Evolutionary conservation across 441 rosid genomes (phyloP).

Genomic region (Populus tomentosa): DNA sequence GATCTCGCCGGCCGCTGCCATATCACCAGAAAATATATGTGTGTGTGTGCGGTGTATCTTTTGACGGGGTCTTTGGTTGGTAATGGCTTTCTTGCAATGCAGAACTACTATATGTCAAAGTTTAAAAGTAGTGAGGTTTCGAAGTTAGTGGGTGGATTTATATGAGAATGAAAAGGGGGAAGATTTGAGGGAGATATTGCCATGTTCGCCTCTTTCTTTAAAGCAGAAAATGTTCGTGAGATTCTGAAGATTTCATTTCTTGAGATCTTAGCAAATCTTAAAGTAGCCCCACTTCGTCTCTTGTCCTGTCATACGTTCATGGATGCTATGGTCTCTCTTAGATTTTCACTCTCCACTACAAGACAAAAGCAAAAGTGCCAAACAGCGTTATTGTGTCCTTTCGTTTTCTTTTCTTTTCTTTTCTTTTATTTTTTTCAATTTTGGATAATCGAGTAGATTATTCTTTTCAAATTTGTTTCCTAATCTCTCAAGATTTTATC

Average conservation of each 20-base stretch:
- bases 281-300: constrained; percentile 33
- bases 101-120: background rate
- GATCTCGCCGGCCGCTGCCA: constrained; percentile 46
- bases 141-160: background rate
- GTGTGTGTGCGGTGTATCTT: background rate
- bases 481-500: no score
- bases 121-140: background rate
- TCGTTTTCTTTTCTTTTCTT: background rate
- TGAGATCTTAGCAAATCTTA: constrained; percentile 63
- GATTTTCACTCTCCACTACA: background rate
- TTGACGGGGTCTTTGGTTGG: background rate
- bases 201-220: background rate
- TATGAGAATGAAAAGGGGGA: background rate
- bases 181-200: background rate
- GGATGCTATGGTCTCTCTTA: background rate
- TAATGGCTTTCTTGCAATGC: background rate
- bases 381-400: background rate
- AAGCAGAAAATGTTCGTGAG: constrained; percentile 19
- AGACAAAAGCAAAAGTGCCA: background rate
- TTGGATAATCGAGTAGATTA: no score
- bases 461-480: no score
- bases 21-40: background rate
- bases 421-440: background rate
- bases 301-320: constrained; percentile 29
- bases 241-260: constrained; percentile 52